A percentile compares a stretch with the other conserved stretches of the same genome.
These are phyloP conservation scores for Cytospora schulzeri DNA, from an alignment of 2,329 filamentous ascomycete genomes.

Conservation along the genomic window DNA sequence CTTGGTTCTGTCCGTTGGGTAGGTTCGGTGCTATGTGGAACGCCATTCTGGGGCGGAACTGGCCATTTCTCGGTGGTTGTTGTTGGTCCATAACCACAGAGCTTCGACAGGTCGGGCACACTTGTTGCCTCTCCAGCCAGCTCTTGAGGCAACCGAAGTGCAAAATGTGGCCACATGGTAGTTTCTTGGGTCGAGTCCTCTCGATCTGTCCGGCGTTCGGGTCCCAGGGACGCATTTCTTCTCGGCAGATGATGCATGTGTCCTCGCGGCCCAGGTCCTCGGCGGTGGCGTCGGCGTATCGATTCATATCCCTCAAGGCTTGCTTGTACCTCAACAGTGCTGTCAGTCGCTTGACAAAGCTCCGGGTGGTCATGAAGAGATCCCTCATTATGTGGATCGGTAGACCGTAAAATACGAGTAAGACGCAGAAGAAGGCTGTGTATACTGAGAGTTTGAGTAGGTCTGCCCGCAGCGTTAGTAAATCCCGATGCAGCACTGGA, in stretches of 20 bases:
- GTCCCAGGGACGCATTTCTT: conserved; percentile 88
- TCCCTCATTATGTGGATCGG: conserved; percentile 97
- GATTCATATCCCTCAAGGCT: conserved; percentile 92
- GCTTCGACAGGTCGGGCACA: conserved; percentile 90
- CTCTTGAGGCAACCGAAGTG: conserved; percentile 94
- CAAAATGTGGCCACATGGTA: conserved; percentile 93
- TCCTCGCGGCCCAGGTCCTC: conserved; percentile 86
- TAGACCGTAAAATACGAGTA: conserved; percentile 90
- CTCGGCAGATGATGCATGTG: conserved; percentile 96
- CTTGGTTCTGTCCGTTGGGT: conserved; percentile 39
- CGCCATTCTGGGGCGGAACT: conserved; percentile 38
- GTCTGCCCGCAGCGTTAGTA: conserved; percentile 53
- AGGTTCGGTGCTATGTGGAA: conserved; percentile 38
- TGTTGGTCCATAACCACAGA: conserved; percentile 69
- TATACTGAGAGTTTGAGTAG: conserved; percentile 91
- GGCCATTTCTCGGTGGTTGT: conserved; percentile 36
- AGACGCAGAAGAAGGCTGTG: conserved; percentile 86
- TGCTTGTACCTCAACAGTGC: conserved; percentile 89
- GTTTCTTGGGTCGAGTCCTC: conserved; percentile 85
- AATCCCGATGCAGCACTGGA: background rate
- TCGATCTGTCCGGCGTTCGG: conserved; percentile 71
- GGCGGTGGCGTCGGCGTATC: conserved; percentile 85
- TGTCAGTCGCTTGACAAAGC: conserved; percentile 85
- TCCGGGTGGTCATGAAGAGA: conserved; percentile 89
- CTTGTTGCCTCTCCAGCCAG: conserved; percentile 96